Conservation (phyloP, 768 basidiomycete species). For the Trametes coccinea region DNA sequence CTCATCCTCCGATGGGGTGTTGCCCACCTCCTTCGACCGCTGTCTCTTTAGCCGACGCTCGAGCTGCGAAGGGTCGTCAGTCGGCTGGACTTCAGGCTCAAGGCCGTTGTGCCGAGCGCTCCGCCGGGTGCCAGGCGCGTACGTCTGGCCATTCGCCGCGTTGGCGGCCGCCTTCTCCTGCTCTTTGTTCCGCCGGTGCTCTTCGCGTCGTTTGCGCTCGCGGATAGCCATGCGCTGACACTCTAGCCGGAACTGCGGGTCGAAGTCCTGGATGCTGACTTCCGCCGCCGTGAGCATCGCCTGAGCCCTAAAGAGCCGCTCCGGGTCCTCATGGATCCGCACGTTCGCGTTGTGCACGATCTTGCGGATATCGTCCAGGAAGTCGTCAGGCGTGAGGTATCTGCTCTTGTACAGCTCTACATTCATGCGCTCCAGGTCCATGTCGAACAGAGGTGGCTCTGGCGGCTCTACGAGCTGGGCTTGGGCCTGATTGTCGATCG, state of each 20-base stretch:
- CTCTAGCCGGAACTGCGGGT: conserved; percentile 72
- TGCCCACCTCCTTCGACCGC: conserved; percentile 56
- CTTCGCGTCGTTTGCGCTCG: conserved; percentile 67
- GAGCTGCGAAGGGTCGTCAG: conserved; percentile 65
- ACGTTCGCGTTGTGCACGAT: conserved; percentile 75
- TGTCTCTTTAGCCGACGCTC: conserved; percentile 76
- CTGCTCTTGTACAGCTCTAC: conserved; percentile 77
- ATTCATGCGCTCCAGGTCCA: conserved; percentile 94
- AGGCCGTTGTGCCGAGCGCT: conserved; percentile 76
- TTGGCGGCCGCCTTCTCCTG: conserved; percentile 34
- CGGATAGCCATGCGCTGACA: conserved; percentile 85
- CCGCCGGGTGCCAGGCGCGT: conserved; percentile 58
- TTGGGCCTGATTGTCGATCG: conserved; percentile 39
- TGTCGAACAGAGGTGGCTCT: conserved; percentile 64
- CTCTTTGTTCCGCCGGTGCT: conserved; percentile 36
- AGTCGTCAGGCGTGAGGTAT: conserved; percentile 86
- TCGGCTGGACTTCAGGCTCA: conserved; percentile 68
- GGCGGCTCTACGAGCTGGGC: conserved; percentile 39
- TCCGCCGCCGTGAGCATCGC: conserved; percentile 87
- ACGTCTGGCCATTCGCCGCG: conserved; percentile 27
- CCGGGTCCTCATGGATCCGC: conserved; percentile 61
- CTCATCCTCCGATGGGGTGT: conserved; percentile 56
- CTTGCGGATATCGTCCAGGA: conserved; percentile 79
- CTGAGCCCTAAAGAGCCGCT: conserved; percentile 78
- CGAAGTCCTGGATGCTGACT: conserved; percentile 85